These are phyloP conservation scores for Conringia planisiliqua DNA, from an alignment of 345 rosid species.

Conservation along the genomic window DNA sequence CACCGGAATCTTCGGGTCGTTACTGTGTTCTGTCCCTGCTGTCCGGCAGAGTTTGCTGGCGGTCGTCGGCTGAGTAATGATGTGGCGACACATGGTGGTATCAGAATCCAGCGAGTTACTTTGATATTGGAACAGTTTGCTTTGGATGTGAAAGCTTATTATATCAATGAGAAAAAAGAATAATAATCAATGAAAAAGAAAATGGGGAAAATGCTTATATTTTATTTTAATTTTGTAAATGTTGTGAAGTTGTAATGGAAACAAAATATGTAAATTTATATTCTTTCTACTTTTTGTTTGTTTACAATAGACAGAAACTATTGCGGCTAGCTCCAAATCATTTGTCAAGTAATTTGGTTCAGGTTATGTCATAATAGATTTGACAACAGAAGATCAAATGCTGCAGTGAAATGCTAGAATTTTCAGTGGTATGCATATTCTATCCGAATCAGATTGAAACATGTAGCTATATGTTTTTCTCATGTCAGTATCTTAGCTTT, in stretches of 20 bases:
- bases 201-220: neutral
- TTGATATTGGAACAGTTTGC: neutral
- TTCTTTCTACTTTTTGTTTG: too few species aligned
- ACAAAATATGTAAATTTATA: neutral
- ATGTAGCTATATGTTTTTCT: too few species aligned
- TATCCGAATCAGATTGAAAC: too few species aligned
- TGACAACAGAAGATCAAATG: too few species aligned
- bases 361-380: too few species aligned
- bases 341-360: neutral
- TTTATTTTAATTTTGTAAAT: neutral
- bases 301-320: too few species aligned
- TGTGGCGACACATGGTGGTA: neutral
- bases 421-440: too few species aligned
- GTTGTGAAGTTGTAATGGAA: slow-evolving; percentile 13
- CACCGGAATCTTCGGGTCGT: slow-evolving; percentile 84
- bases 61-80: slow-evolving; percentile 46
- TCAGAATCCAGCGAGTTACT: neutral
- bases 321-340: too few species aligned
- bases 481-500: too few species aligned
- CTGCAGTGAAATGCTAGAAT: too few species aligned
- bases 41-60: slow-evolving; percentile 83
- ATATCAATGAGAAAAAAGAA: neutral
- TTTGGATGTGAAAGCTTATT: neutral
- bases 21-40: slow-evolving; percentile 80
- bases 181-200: neutral